Evolutionary conservation across 2,329 filamentous ascomycete genomes (phyloP), one percentile per base, ranked within the genome.

Genomic region (Dryadomyces quercus-mongolicae): DNA sequence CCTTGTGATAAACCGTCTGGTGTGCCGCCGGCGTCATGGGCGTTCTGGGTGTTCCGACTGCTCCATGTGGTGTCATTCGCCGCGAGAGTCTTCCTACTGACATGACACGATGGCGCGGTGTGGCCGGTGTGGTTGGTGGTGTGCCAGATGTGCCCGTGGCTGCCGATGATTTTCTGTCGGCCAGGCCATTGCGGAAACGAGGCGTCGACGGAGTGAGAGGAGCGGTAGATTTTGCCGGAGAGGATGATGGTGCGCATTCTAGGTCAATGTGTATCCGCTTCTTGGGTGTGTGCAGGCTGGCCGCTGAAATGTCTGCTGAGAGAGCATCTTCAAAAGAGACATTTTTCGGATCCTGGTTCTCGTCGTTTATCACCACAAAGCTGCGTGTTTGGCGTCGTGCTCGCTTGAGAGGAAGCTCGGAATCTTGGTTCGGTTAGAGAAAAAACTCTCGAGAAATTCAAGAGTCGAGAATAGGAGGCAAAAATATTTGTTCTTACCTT

Each of bases 61-160:
- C 34, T 7, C 56, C 54, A 21, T 85, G 82, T 20, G 88, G 87
- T 45, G 89, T 94, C 61, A 85, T 74, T 54, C 91, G 86, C 60
- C 88, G 91, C 62, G 85, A 79, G 40, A 88, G 76, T 64, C 82
- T 87, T 59, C 84, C 87, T 40, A 80, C 78, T 13, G 91, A 81
- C 71, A 88, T 85, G 56, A 95, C 84, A 55, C 88, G 82, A 67
- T 94, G 90, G 56, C 88, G 82, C 46, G 92, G 92, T 5, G 92
- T 96, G 54, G 85, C 76, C 2, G 86, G 85, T 20, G 82, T 77
- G 58, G 81, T 78, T 1, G 59, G 58, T 13, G 56, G 51, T 20
- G 40, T 47, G 58, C 81, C 78, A 2, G 59, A 55, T 2, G 54
- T 48, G 16, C 40, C 7, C 9, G 44, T 34, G 16, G 34, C 36